Evolutionary conservation across 352 stramenopile genomes (phyloP).

Genomic region (Globisporangium spiculum): DNA sequence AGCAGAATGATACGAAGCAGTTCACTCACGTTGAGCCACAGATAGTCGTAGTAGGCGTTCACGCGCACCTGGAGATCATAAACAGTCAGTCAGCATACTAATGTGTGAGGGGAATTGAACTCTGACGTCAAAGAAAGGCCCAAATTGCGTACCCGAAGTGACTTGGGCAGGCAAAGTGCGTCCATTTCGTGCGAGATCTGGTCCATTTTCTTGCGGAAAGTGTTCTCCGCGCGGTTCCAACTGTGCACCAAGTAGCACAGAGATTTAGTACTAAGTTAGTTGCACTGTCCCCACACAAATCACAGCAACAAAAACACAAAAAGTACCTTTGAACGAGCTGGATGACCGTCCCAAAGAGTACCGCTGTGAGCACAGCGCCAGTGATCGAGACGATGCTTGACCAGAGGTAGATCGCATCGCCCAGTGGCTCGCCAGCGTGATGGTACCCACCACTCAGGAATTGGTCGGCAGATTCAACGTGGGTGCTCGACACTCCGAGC

Average conservation of each 20-base stretch:
- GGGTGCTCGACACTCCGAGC: conserved; percentile 42
- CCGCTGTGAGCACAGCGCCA: conserved; percentile 41
- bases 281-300: not conserved
- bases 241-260: conserved; percentile 14
- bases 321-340: conserved; percentile 50
- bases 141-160: conserved; percentile 35
- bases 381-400: conserved; percentile 39
- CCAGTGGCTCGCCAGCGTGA: conserved; percentile 15
- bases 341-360: conserved; percentile 58
- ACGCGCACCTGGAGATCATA: conserved; percentile 29
- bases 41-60: conserved; percentile 66
- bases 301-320: not conserved
- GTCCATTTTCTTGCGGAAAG: conserved; percentile 73
- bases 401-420: conserved; percentile 37
- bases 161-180: conserved; percentile 45
- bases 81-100: not conserved
- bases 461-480: conserved; percentile 43
- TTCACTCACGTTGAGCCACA: conserved; percentile 56
- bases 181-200: conserved; percentile 70
- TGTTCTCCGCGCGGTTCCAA: conserved; percentile 59
- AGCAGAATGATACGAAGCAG: not conserved
- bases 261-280: not conserved
- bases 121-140: not conserved
- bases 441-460: conserved; percentile 51
- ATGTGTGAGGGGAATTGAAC: too few species aligned